Evolutionary conservation across 768 basidiomycete genomes (phyloP).

Genomic region (Lactifluus piperatus): DNA sequence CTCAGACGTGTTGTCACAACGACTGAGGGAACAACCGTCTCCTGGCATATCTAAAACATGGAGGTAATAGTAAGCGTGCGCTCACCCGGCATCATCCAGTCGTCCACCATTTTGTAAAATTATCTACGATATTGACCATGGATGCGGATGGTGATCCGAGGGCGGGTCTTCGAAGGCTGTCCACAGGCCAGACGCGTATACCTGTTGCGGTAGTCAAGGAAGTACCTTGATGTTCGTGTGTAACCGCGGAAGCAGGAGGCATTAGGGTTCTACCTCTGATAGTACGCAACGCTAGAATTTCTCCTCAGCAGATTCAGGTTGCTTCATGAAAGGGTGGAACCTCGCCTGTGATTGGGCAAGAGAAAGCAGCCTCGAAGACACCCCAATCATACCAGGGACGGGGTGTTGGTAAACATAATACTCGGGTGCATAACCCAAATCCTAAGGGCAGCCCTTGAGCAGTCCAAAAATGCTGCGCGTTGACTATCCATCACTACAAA

Average conservation of each 20-base stretch:
- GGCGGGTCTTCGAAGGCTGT: slow-evolving; percentile 10
- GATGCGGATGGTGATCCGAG: neutral
- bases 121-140: neutral
- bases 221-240: slow-evolving; percentile 22
- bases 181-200: slow-evolving; percentile 29
- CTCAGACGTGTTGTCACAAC: neutral
- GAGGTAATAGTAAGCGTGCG: neutral
- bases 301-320: no score
- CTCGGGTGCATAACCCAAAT: no score
- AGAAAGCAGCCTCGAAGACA: no score
- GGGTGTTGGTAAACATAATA: no score
- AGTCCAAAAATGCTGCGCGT: no score
- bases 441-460: no score
- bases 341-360: no score
- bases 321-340: no score
- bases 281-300: slow-evolving; percentile 24
- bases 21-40: slow-evolving; percentile 1
- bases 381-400: no score
- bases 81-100: neutral
- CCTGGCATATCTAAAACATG: neutral
- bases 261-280: slow-evolving; percentile 30
- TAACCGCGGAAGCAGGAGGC: slow-evolving; percentile 22
- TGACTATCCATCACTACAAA: no score
- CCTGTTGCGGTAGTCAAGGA: slow-evolving; percentile 24
- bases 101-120: slow-evolving; percentile 4